Conservation (phyloP, 2,329 filamentous ascomycete genomes). For the Fusarium staphyleae region DNA sequence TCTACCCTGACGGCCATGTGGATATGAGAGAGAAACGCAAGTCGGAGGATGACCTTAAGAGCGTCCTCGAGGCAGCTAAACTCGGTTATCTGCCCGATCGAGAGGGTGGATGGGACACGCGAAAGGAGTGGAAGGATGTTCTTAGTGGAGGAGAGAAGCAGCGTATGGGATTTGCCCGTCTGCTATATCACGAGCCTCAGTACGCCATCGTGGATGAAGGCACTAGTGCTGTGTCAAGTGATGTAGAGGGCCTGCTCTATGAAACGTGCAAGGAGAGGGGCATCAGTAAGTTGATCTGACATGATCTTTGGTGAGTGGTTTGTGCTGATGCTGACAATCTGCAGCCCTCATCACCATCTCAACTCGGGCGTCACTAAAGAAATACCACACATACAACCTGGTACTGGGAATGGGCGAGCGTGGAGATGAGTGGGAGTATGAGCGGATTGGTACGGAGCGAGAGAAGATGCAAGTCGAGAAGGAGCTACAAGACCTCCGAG, state of each 20-base stretch:
- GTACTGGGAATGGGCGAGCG: conserved; percentile 80
- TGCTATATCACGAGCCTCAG: conserved; percentile 92
- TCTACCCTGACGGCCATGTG: conserved; percentile 92
- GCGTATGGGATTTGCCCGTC: conserved; percentile 85
- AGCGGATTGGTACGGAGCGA: conserved; percentile 89
- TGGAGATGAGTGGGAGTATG: conserved; percentile 90
- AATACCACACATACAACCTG: conserved; percentile 93
- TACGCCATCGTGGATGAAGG: conserved; percentile 97
- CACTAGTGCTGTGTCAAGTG: conserved; percentile 90
- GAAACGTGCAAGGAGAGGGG: conserved; percentile 91
- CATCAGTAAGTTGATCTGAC: conserved; percentile 72
- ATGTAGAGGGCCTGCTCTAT: conserved; percentile 93
- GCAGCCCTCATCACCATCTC: conserved; percentile 91
- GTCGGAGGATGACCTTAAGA: conserved; percentile 78
- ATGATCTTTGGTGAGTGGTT: background rate
- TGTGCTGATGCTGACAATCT: conserved; percentile 27
- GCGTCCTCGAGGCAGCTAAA: conserved; percentile 80
- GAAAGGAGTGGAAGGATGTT: conserved; percentile 98
- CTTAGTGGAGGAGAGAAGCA: conserved; percentile 98
- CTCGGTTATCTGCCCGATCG: conserved; percentile 89
- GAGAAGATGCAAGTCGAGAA: conserved; percentile 95
- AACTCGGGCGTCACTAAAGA: conserved; percentile 91
- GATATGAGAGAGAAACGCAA: conserved; percentile 88
- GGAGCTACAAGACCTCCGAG: conserved; percentile 84
- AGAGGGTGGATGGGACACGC: conserved; percentile 95